Conservation (phyloP, 106 monocot genomes). For the Posidonia australis region DNA sequence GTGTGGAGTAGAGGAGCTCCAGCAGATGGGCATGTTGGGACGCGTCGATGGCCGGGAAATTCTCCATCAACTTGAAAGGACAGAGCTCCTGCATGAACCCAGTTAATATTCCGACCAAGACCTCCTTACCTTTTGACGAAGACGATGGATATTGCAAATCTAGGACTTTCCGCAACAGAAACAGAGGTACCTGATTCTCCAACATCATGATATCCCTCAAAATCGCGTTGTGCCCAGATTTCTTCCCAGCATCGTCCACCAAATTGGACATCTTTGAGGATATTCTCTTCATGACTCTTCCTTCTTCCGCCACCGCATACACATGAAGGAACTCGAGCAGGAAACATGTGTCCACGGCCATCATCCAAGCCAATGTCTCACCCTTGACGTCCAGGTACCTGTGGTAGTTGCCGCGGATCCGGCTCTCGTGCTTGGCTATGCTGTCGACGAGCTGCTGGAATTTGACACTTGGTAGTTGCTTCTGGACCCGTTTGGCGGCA, state of each 20-base stretch:
- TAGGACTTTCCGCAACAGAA: conserved; percentile 17
- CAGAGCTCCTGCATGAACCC: conserved; percentile 25
- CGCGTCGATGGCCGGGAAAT: neutral
- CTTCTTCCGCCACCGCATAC: conserved; percentile 1
- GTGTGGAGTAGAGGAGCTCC: conserved; percentile 21
- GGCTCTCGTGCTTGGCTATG: conserved; percentile 11
- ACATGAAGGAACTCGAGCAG: conserved; percentile 33
- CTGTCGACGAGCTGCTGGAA: conserved; percentile 26
- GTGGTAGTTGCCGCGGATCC: conserved; percentile 35
- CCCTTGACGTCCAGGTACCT: conserved; percentile 19
- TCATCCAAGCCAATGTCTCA: conserved; percentile 47
- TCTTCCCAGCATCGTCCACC: conserved; percentile 8
- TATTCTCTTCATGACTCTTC: neutral
- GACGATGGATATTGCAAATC: neutral
- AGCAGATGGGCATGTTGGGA: conserved; percentile 20
- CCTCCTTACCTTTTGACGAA: neutral
- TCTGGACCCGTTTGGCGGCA: conserved; percentile 30
- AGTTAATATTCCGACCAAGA: conserved; percentile 8
- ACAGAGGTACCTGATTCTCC: conserved; percentile 44
- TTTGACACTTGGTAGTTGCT: conserved; percentile 9
- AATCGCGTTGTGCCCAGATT: conserved; percentile 12
- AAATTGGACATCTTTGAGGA: conserved; percentile 5
- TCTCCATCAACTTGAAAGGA: conserved; percentile 19
- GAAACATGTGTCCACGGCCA: conserved; percentile 41
- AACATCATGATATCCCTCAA: conserved; percentile 30